A percentile compares a stretch with the other conserved stretches of the same genome.
Evolutionary conservation across 345 rosid genomes (phyloP).

Genomic region (Mercurialis annua): DNA sequence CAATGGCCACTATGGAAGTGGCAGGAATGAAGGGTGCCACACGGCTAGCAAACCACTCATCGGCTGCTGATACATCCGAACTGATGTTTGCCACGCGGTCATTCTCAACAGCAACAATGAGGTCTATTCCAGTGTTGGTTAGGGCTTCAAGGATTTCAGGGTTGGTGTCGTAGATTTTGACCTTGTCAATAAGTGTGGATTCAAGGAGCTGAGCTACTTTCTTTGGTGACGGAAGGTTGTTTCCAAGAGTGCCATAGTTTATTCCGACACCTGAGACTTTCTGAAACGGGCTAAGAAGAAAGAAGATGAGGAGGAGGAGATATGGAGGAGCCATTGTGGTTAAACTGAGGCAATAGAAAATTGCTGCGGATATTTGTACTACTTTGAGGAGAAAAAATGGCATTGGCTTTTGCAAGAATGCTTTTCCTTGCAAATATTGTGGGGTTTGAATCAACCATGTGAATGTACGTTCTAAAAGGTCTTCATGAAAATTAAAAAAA

Average conservation of each 20-base stretch:
- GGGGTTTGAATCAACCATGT: not conserved
- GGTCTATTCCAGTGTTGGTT: conserved; percentile 63
- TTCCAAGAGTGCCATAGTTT: conserved; percentile 65
- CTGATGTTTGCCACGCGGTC: conserved; percentile 44
- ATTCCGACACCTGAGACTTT: conserved; percentile 33
- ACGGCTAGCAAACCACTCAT: conserved; percentile 48
- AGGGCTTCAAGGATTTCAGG: conserved; percentile 62
- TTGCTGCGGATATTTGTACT: not conserved
- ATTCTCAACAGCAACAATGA: conserved; percentile 58
- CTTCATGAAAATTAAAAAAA: not conserved
- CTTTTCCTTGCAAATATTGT: not conserved
- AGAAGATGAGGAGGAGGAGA: not conserved
- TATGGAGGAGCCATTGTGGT: conserved; percentile 18
- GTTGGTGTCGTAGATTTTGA: conserved; percentile 62
- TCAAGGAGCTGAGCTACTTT: conserved; percentile 62
- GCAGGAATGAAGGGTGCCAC: conserved; percentile 56
- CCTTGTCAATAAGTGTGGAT: conserved; percentile 61
- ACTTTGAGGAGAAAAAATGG: not conserved
- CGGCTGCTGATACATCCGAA: conserved; percentile 41
- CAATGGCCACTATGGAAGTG: conserved; percentile 50
- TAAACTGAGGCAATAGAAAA: not conserved
- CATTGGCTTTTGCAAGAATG: not conserved
- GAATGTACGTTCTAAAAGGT: not conserved
- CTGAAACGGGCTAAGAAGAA: not conserved
- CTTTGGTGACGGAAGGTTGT: conserved; percentile 60